Evolutionary conservation across 2,329 filamentous ascomycete species (phyloP), one percentile per base, ranked within the genome.

Genomic region (Colletotrichum sp.): DNA sequence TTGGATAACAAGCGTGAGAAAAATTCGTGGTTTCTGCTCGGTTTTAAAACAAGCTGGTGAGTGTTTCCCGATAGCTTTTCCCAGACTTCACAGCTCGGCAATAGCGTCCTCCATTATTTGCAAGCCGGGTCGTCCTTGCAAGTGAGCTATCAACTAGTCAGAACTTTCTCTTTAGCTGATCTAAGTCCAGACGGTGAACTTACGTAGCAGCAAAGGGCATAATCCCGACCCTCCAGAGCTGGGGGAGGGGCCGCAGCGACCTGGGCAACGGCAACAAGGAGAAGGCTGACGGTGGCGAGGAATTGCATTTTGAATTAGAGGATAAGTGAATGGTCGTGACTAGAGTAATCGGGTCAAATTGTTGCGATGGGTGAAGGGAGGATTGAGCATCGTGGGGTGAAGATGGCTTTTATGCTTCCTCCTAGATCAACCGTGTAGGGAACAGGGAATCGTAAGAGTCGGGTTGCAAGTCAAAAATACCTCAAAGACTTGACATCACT

Each of bases 1-100:
- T 44, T 0, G 18, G 10, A 6, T 10, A 0, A n/a, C 18, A 44
- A 44, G 0, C 8, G 36, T 10, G 36, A n/a, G 8, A 44, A 44
- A 44, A 0, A 9, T 44, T 44, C 18, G 18, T n/a, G 3, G 18
- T n/a, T 18, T 44, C 39, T 44, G 8, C 39, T 44, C 39, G 8
- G 39, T 3, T 6, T 10, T 18, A n/a, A n/a, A 44, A 0, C 39
- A 6, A 6, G 5, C 39, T 44, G 39, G 9, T 44, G 39, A n/a
- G 39, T n/a, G 9, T 44, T n/a, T n/a, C 9, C 39, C 9, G 18
- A 2, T 44, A 44, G 39, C 9, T n/a, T 0, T 44, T n/a, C 39
- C 18, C 39, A 44, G 18, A 44, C 39, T 0, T 44, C 39, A 2
- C 39, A n/a, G 0, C 1, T 44, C 8, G n/a, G 0, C 39, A n/a